Conservation (phyloP, 208 protist genomes). For the Trypanosoma platydactyli region DNA sequence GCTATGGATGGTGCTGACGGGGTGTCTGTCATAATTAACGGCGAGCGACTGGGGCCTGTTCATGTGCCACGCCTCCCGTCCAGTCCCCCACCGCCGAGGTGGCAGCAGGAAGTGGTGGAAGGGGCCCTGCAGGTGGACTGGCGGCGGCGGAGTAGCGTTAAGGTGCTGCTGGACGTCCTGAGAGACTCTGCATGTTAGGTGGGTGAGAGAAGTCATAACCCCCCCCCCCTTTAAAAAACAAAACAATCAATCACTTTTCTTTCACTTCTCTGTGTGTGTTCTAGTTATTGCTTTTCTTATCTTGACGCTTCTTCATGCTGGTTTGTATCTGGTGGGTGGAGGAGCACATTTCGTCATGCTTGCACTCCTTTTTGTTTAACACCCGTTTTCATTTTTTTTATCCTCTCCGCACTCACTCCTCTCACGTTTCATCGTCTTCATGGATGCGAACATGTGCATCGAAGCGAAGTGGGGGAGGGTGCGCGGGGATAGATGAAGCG, state of each 20-base stretch:
- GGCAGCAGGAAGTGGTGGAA: slow-evolving; percentile 15
- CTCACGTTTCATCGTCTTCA: neutral
- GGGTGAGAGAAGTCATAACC: neutral
- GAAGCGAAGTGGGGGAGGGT: too few species aligned
- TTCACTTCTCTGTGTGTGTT: too few species aligned
- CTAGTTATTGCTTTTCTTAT: too few species aligned
- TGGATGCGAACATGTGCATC: neutral
- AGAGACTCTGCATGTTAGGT: neutral
- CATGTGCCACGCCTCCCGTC: slow-evolving; percentile 7
- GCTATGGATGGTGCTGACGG: neutral
- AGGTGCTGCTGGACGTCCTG: slow-evolving; percentile 1
- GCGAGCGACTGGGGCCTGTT: slow-evolving; percentile 1
- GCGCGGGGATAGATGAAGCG: slow-evolving; percentile 3
- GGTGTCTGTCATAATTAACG: slow-evolving; percentile 7
- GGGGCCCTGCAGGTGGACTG: slow-evolving; percentile 18
- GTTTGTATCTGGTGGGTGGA: too few species aligned
- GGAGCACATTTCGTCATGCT: neutral
- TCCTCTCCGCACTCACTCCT: slow-evolving; percentile 10
- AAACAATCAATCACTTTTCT: neutral
- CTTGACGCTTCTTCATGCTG: too few species aligned
- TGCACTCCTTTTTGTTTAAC: slow-evolving; percentile 15
- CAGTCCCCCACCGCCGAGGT: slow-evolving; percentile 3
- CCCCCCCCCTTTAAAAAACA: neutral
- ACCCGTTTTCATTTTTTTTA: slow-evolving; percentile 23
- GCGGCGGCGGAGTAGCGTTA: slow-evolving; percentile 7